Conservation (phyloP, 2,329 filamentous ascomycete species). For the Penicillium sp. region DNA sequence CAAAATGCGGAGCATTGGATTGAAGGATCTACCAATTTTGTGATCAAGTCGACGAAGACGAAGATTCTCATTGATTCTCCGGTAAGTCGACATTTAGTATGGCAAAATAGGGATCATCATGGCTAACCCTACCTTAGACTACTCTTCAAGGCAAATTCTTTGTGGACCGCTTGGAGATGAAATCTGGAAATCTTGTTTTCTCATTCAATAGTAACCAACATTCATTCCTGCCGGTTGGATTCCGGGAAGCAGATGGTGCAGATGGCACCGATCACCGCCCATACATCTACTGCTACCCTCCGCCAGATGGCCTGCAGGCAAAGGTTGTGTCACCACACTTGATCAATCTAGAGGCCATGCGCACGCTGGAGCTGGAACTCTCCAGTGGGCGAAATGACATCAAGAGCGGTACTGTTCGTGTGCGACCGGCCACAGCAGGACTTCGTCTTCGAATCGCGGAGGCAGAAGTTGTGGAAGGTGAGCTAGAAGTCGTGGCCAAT, state of each 20-base stretch:
- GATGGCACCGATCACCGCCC: conserved; percentile 53
- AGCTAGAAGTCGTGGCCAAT: conserved; percentile 43
- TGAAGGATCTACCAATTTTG: conserved; percentile 48
- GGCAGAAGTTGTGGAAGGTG: conserved; percentile 44
- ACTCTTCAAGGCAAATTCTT: conserved; percentile 67
- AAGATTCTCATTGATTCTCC: conserved; percentile 52
- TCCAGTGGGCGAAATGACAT: conserved; percentile 72
- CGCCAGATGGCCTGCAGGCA: conserved; percentile 66
- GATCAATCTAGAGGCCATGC: conserved; percentile 77
- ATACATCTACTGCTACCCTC: conserved; percentile 72
- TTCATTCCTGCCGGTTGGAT: conserved; percentile 33
- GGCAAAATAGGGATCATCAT: neutral
- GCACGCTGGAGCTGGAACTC: conserved; percentile 72
- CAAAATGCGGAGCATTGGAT: conserved; percentile 68
- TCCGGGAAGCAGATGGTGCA: conserved; percentile 35
- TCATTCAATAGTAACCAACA: conserved; percentile 30
- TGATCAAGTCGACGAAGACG: conserved; percentile 57
- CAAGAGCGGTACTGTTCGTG: conserved; percentile 47
- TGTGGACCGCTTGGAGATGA: conserved; percentile 69
- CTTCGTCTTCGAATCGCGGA: conserved; percentile 58
- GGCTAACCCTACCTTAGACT: conserved; percentile 23
- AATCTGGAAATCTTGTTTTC: conserved; percentile 42
- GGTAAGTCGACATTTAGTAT: conserved; percentile 30
- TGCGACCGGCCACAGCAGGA: conserved; percentile 62
- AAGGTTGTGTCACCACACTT: conserved; percentile 65